A percentile compares a stretch with the other conserved stretches of the same genome.
Evolutionary conservation across 257 asterid species (phyloP).

Genomic region (Plectranthus barbatus): DNA sequence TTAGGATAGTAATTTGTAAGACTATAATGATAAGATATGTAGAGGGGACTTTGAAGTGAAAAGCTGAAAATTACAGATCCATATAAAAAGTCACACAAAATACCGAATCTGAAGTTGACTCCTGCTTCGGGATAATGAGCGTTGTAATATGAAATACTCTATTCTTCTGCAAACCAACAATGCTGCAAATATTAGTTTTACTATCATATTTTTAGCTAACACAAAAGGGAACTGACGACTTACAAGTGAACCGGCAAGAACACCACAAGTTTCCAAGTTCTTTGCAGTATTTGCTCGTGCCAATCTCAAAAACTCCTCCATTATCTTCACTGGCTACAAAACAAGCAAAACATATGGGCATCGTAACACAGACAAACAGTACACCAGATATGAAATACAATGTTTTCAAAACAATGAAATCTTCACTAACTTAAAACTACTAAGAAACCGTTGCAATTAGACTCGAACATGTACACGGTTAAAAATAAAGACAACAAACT

Average conservation of each 20-base stretch:
- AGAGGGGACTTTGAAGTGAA: not conserved
- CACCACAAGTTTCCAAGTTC: constrained; percentile 89
- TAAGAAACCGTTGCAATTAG: not conserved
- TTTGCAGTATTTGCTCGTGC: constrained; percentile 68
- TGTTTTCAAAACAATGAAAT: not conserved
- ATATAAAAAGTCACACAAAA: not conserved
- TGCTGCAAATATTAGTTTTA: constrained; percentile 17
- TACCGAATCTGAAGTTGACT: constrained; percentile 95
- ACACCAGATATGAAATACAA: not conserved
- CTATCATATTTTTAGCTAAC: not conserved
- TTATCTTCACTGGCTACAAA: constrained; percentile 75
- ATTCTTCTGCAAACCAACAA: constrained; percentile 59
- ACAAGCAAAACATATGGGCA: constrained; percentile 19
- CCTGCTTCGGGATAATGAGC: constrained; percentile 94
- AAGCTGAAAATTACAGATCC: constrained; percentile 12
- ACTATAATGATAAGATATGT: not conserved
- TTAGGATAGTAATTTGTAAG: not conserved
- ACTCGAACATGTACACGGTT: not conserved
- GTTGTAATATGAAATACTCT: constrained; percentile 74
- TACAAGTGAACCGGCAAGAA: constrained; percentile 97
- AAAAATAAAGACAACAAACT: constrained; percentile 30
- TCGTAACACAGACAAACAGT: not conserved
- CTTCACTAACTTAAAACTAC: not conserved
- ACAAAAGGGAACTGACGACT: constrained; percentile 15
- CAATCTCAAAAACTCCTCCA: constrained; percentile 86